Conservation (phyloP, 2,329 filamentous ascomycete species). For the Calonectria montana region DNA sequence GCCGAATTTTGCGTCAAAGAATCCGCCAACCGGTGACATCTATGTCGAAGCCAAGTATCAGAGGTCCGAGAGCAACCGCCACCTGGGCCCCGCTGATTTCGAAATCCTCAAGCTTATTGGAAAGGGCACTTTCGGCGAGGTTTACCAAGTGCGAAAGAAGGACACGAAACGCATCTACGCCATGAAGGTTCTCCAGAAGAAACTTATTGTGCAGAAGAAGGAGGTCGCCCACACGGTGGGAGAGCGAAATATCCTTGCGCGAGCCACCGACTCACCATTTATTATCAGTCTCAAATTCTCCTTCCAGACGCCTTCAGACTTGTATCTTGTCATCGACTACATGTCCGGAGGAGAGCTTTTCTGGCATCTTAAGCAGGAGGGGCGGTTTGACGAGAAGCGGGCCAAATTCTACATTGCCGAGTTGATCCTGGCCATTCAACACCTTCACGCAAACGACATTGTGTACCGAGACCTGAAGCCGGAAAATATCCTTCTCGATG, state of each 20-base stretch:
- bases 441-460: background rate
- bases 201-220: constrained; percentile 99
- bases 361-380: background rate
- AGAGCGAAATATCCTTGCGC: background rate
- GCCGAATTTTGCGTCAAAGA: background rate
- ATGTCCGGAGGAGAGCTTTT: background rate
- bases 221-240: constrained; percentile 64
- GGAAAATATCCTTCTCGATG: background rate
- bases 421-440: background rate
- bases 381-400: background rate
- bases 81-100: background rate
- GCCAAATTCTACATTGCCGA: background rate
- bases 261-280: background rate
- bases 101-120: constrained; percentile 91
- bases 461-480: background rate
- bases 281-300: background rate
- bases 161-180: constrained; percentile 96
- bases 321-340: background rate
- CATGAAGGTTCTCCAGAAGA: constrained; percentile 99
- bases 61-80: background rate
- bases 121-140: constrained; percentile 97
- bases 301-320: background rate
- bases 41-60: background rate
- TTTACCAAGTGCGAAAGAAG: constrained; percentile 98
- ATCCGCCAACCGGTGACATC: background rate